These are phyloP conservation scores for Daedaleopsis nitida DNA, from an alignment of 768 basidiomycete genomes.

Conservation along the genomic window DNA sequence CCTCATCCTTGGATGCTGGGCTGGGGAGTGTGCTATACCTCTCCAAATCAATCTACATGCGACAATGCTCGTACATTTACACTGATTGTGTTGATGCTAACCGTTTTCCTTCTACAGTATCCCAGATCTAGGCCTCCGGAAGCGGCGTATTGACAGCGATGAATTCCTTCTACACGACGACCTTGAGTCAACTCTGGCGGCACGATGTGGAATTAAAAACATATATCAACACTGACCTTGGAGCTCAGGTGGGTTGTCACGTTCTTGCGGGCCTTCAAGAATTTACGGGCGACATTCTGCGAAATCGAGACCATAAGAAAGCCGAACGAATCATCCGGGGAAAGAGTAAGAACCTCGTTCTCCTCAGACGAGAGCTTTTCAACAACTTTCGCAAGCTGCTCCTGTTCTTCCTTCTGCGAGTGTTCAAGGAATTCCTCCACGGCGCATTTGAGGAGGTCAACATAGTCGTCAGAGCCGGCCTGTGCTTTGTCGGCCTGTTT, in stretches of 20 bases:
- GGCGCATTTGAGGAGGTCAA: neutral
- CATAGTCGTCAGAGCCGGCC: neutral
- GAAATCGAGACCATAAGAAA: neutral
- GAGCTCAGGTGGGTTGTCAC: neutral
- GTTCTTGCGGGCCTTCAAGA: neutral
- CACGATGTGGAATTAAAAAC: neutral
- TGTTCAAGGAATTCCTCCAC: neutral
- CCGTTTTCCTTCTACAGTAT: neutral
- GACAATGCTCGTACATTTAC: neutral
- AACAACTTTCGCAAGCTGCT: neutral
- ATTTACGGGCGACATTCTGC: neutral
- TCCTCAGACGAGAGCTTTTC: neutral
- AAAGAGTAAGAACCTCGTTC: neutral
- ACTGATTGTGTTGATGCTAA: neutral
- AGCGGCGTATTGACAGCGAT: neutral
- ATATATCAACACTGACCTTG: neutral
- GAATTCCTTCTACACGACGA: neutral
- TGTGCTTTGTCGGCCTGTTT: neutral
- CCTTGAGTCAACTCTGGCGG: neutral
- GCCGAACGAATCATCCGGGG: neutral
- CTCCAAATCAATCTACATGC: too few species aligned
- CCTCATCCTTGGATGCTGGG: too few species aligned
- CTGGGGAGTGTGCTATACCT: too few species aligned
- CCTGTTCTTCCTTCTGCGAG: neutral
- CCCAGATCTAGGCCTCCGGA: neutral